Evolutionary conservation across 306 rosid genomes (phyloP).

Genomic region (Begonia loranthoides): DNA sequence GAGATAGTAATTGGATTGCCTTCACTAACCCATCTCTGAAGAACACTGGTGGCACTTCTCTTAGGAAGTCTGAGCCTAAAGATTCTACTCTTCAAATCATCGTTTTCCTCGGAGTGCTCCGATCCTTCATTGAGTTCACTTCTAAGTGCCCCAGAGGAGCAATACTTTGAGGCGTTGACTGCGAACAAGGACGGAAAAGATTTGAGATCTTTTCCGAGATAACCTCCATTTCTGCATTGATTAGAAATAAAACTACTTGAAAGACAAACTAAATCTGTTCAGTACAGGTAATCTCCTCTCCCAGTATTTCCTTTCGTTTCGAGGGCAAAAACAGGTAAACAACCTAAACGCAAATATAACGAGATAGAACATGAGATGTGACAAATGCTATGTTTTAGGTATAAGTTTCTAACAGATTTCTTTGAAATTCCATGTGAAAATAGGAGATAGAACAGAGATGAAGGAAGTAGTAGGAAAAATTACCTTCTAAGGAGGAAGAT

Average conservation of each 20-base stretch:
- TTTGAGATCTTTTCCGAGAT: constrained; percentile 6
- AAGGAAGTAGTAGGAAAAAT: not conserved
- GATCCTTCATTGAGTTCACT: constrained; percentile 29
- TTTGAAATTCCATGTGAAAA: not conserved
- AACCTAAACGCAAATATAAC: too few species aligned
- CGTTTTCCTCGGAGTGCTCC: constrained; percentile 18
- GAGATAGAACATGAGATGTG: too few species aligned
- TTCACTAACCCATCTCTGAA: constrained; percentile 63
- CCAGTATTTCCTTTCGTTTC: not conserved
- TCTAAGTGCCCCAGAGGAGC: constrained; percentile 34
- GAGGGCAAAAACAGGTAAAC: too few species aligned
- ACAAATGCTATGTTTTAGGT: not conserved
- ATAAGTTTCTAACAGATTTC: not conserved
- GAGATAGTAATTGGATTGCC: constrained; percentile 51
- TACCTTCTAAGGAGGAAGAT: constrained; percentile 7
- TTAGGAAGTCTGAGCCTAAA: constrained; percentile 66
- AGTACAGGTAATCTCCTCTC: not conserved
- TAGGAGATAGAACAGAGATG: not conserved
- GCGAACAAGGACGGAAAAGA: constrained; percentile 11
- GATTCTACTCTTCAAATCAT: constrained; percentile 61
- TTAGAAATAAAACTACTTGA: constrained; percentile 3
- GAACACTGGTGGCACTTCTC: constrained; percentile 66
- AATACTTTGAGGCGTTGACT: constrained; percentile 18
- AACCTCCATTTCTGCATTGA: constrained; percentile 20
- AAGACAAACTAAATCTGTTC: constrained; percentile 1